Conservation (phyloP, 192 early-diverging fungal genomes). For the Coemansia brasiliensis region DNA sequence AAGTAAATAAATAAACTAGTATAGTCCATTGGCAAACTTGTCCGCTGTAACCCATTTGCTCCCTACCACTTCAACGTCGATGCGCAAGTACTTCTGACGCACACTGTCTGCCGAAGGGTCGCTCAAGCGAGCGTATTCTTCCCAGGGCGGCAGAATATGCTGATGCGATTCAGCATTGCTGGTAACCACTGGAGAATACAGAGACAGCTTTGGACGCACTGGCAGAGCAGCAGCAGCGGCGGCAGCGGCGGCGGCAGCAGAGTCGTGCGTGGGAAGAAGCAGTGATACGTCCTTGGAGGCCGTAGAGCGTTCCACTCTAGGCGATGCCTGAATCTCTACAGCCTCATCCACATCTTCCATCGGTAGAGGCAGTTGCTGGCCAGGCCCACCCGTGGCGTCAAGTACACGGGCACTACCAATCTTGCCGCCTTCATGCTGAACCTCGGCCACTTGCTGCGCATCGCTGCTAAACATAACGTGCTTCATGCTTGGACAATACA, state of each 20-base stretch:
- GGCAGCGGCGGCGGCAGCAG: too few species aligned
- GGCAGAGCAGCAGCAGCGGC: background rate
- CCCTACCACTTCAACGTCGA: constrained; percentile 74
- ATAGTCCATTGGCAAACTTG: constrained; percentile 48
- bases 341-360: constrained; percentile 27
- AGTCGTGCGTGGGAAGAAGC: background rate
- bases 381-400: background rate
- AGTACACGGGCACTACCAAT: constrained; percentile 24
- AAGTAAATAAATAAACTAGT: constrained; percentile 9
- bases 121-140: constrained; percentile 29
- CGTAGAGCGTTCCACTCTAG: constrained; percentile 5
- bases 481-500: constrained; percentile 51
- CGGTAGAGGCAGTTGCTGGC: background rate
- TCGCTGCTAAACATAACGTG: constrained; percentile 46
- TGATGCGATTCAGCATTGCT: background rate
- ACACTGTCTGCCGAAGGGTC: background rate
- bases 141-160: constrained; percentile 46
- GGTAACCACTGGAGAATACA: constrained; percentile 45
- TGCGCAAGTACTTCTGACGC: constrained; percentile 60
- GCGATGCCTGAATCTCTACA: background rate
- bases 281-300: background rate
- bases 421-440: constrained; percentile 1
- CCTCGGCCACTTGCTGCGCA: constrained; percentile 6
- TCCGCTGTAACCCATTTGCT: constrained; percentile 54
- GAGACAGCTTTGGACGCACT: constrained; percentile 40